phyloP scores from a whole-genome alignment of 768 basidiomycete species.

The Serendipita sp. region DNA sequence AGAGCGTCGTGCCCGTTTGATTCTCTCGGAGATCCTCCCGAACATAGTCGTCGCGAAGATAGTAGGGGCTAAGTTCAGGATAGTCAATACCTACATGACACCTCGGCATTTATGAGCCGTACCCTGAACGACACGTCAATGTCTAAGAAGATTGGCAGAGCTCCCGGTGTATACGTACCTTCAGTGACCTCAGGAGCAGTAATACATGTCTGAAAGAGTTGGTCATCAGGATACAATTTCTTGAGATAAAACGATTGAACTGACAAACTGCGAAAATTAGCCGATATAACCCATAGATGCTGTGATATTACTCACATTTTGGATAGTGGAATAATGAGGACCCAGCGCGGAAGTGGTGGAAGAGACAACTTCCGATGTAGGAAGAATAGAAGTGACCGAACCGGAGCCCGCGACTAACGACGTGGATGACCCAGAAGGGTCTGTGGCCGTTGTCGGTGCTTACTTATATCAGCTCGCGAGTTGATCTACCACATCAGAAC shows the following conservation, averaged over 20 bases:
- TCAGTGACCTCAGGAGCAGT: conserved; percentile 14
- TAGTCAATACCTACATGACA: no score
- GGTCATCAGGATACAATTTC: not conserved
- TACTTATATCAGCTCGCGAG: not conserved
- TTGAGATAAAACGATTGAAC: not conserved
- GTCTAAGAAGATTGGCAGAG: no score
- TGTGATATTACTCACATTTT: not conserved
- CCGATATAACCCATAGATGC: not conserved
- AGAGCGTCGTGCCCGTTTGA: conserved; percentile 19
- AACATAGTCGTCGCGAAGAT: conserved; percentile 18
- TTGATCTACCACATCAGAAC: not conserved
- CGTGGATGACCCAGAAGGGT: no score
- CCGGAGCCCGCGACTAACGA: no score
- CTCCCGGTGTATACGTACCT: conserved; percentile 6
- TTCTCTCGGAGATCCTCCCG: conserved; percentile 17
- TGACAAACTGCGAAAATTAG: not conserved
- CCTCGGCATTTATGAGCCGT: no score
- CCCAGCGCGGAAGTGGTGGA: not conserved
- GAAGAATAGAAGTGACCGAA: no score
- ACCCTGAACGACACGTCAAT: no score
- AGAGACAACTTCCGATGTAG: not conserved
- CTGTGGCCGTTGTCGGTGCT: not conserved
- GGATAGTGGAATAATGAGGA: not conserved
- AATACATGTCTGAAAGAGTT: not conserved
- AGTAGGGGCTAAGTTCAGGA: conserved; percentile 12